Percentiles rank a stretch among this genome's conserved stretches.
These are phyloP conservation scores for Cordyceps fumosorosea DNA, from an alignment of 2,329 filamentous ascomycete genomes.

Conservation along the genomic window DNA sequence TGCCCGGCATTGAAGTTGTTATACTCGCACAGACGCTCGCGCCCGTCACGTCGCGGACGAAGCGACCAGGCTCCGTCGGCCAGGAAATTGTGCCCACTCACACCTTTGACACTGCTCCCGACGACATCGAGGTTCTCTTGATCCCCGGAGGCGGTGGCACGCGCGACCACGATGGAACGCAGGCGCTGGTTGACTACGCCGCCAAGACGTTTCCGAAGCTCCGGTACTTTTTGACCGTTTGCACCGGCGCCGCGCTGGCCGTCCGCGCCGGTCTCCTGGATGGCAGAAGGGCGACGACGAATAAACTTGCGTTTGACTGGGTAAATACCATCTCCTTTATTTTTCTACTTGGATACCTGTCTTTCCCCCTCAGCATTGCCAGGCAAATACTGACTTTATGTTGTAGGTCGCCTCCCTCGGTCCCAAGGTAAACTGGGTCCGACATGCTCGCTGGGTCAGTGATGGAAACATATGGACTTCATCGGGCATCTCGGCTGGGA, in stretches of 20 bases:
- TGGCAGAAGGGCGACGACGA: slow-evolving; percentile 51
- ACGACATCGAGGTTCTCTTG: slow-evolving; percentile 32
- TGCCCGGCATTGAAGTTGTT: slow-evolving; percentile 19
- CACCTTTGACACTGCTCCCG: slow-evolving; percentile 27
- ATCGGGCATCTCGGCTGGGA: slow-evolving; percentile 46
- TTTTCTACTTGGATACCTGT: not conserved
- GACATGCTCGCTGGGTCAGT: slow-evolving; percentile 49
- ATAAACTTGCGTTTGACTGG: slow-evolving; percentile 47
- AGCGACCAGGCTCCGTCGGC: slow-evolving; percentile 20
- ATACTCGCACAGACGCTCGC: slow-evolving; percentile 22
- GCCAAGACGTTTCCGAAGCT: slow-evolving; percentile 33
- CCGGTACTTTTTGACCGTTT: slow-evolving; percentile 52
- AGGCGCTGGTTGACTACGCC: slow-evolving; percentile 35
- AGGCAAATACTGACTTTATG: not conserved
- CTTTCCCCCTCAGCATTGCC: not conserved
- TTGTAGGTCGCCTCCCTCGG: slow-evolving; percentile 31
- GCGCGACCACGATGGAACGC: slow-evolving; percentile 18
- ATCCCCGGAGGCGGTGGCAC: slow-evolving; percentile 33
- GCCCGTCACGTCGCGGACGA: slow-evolving; percentile 23
- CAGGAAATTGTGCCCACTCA: slow-evolving; percentile 29
- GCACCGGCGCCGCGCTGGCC: slow-evolving; percentile 50
- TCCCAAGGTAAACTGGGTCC: slow-evolving; percentile 46
- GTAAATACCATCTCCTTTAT: slow-evolving; percentile 16
- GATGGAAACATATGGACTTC: slow-evolving; percentile 58
- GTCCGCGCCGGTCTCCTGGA: slow-evolving; percentile 51